These are phyloP conservation scores for Plasmodium yoelii DNA, from an alignment of 169 alveolate species.

Conservation along the genomic window DNA sequence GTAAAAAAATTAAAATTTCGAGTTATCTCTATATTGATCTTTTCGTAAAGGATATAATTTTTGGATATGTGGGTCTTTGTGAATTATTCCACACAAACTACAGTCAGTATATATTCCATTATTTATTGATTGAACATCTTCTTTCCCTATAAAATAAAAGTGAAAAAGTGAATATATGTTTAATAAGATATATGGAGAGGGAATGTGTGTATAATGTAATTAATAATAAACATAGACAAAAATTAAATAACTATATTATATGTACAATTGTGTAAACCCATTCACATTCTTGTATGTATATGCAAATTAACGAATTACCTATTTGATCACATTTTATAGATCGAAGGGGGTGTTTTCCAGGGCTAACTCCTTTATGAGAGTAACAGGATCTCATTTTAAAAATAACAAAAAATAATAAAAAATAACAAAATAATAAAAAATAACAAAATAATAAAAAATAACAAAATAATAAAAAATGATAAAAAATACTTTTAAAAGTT, in stretches of 20 bases:
- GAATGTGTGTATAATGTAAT: neutral
- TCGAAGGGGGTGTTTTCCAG: constrained; percentile 53
- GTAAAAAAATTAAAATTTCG: neutral
- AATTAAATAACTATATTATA: neutral
- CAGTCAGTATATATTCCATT: constrained; percentile 38
- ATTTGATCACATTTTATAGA: constrained; percentile 31
- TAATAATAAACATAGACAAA: too few species aligned
- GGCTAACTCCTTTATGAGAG: constrained; percentile 72
- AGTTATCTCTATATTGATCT: constrained; percentile 33
- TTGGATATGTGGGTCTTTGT: constrained; percentile 64
- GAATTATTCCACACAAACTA: constrained; percentile 46
- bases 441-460: constrained; percentile 3
- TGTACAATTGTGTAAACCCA: neutral
- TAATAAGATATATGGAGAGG: neutral
- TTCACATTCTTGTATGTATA: neutral
- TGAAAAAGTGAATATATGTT: neutral
- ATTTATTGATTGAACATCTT: constrained; percentile 38
- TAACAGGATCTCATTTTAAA: constrained; percentile 64
- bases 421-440: constrained; percentile 1
- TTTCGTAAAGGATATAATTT: constrained; percentile 38
- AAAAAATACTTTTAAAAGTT: neutral
- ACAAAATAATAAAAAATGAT: neutral
- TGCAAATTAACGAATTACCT: constrained; percentile 10
- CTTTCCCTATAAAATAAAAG: constrained; percentile 27
- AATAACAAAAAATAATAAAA: neutral